Evolutionary conservation across 169 alveolate genomes (phyloP).

Genomic region (Plasmodium berghei): DNA sequence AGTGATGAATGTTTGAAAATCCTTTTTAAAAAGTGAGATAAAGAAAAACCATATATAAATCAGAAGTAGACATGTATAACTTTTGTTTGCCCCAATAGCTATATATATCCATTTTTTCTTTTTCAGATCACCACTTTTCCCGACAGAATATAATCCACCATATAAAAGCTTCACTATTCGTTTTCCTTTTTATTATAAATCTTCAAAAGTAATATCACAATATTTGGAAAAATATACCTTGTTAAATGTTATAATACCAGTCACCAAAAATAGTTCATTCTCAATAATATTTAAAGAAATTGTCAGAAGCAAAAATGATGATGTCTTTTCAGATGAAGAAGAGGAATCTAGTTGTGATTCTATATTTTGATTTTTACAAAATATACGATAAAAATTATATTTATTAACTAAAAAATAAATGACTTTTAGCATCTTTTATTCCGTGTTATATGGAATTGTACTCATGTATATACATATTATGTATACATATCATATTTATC

Average conservation of each 20-base stretch:
- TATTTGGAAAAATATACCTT: slow-evolving; percentile 54
- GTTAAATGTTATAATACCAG: slow-evolving; percentile 73
- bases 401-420: neutral
- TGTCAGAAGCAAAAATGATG: neutral
- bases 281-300: slow-evolving; percentile 33
- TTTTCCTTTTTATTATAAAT: slow-evolving; percentile 67
- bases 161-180: slow-evolving; percentile 64
- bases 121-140: slow-evolving; percentile 67
- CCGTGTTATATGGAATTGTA: neutral
- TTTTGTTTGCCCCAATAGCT: neutral
- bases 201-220: slow-evolving; percentile 65
- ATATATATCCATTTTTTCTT: neutral
- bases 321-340: neutral
- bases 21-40: slow-evolving; percentile 53
- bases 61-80: neutral
- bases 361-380: slow-evolving; percentile 32
- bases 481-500: no score
- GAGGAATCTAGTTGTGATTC: slow-evolving; percentile 67
- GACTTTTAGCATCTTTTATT: neutral
- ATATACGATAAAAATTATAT: neutral
- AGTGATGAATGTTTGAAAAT: slow-evolving; percentile 52
- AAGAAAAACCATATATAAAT: neutral
- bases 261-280: slow-evolving; percentile 18
- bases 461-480: neutral
- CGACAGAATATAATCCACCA: slow-evolving; percentile 67